Base-by-base conservation (phyloP, 345 rosid species). In the Populus euphratica region DNA sequence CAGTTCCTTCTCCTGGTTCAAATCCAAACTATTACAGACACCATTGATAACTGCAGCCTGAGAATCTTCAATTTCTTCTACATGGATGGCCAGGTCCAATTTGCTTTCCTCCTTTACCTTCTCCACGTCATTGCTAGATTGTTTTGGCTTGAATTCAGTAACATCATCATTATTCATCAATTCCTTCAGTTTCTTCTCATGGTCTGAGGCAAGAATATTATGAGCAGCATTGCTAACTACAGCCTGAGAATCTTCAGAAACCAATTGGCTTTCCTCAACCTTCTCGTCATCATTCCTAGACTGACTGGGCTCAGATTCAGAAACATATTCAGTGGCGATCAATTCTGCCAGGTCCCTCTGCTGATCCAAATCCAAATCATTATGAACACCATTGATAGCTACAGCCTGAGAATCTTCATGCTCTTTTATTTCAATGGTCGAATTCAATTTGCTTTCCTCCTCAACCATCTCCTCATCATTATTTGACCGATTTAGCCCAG, bases 381-480 rank as follows among this genome's bases (percentile, higher is more conserved):
- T 70, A n/a, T 25, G 27, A 49, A 16, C 18, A 54, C n/a, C 44
- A 14, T 73, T 77, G 41, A 20, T 54, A 50, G 43, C 20, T 43
- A 47, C n/a, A 20, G 35, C 5, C 21, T 35, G 72, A 56, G 77
- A 74, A 52, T 73, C 84, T 44, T 41, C 76, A n/a, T 75, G 36
- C 41, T 72, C 77, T 69, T 68, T 52, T n/a, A 64, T 8, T 35
- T 23, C 50, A 49, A 70, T 43, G 20, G 65, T 79, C 71, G 74
- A 80, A 70, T 79, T 76, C 62, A 80, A 74, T 81, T 81, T 66
- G 38, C 78, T 73, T 68, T 75, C 70, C 52, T 20, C 79, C 72
- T 76, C 72, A 66, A 69, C 49, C 73, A 67, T 64, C 74, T 75
- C 85, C 77, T 75, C 69, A 41, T 18, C 64, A 23, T 76, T 65